Evolutionary conservation across 192 early-diverging fungal genomes (phyloP), one percentile per base, ranked within the genome.

Genomic region (Coemansia biformis): DNA sequence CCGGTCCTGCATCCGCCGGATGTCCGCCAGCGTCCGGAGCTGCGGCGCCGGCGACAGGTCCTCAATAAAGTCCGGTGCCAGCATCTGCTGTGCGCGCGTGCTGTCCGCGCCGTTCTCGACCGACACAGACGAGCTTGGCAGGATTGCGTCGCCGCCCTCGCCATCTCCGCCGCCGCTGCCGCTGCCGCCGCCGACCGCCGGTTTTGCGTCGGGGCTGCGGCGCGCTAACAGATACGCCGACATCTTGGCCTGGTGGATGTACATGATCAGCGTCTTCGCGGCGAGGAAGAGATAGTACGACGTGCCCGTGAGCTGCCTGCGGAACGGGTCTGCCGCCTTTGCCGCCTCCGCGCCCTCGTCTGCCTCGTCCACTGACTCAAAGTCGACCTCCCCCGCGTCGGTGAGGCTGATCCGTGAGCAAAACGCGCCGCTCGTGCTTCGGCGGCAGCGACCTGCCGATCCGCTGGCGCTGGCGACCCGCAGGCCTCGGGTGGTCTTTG

Each of bases 251-350:
- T 68, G 72, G 65, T 75, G 65, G 48, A 68, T 44, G 31, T 75
- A 68, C 72, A 75, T 75, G 60, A 75, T 75, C 38, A 75, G 57
- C 3, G 72, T 60, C 60, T 75, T 75, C 19, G 72, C 65, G 1
- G 72, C 72, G 42, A 75, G 46, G 47, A 75, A 75, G 7, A 75
- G 32, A 45, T 46, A 75, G 56, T 75, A 75, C 39, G 64, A 30
- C 6, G 64, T 67, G 64, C 48, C 47, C 6, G 48, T 24, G 15
- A 67, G 56, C 60, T 75, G 64, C 56, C 57, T 57, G 44, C 65
- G 63, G 65, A 67, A 75, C 13, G 72, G 72, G 16, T 66, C 64
- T 16, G 40, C 42, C 18, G 24, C 48, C 7, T 45, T 47, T 28
- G 24, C 54, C 2, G 35, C 22, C 10, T 46, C 56, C 26, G 24